Evolutionary conservation across 257 asterid genomes (phyloP), one percentile per base, ranked within the genome.

Genomic region (Plantago major): DNA sequence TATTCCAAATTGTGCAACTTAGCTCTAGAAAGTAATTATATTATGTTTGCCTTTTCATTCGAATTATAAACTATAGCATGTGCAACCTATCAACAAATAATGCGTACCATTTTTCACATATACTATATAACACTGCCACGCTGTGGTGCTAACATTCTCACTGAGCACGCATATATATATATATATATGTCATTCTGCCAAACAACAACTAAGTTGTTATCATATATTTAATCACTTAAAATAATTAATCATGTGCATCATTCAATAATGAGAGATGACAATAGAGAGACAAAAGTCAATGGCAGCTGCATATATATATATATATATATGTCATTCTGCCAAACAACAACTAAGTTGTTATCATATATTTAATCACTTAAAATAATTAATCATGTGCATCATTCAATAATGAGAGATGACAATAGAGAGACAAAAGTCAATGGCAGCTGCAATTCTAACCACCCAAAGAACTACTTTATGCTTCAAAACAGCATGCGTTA

Each of bases 371-470:
- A 40, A 65, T 17, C 58, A 44, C n/a, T 42, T 65, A 65, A 7
- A 59, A 59, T 55, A 55, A 58, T 22, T 65, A 58, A 48, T 13
- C 42, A 58, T 19, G 71, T 71, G 74, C 77, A 64, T 65, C 63
- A 72, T 66, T 52, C 81, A 73, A 37, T 58, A 73, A 22, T 4
- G 40, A 33, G 40, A 7, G 3, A 33, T 7, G 44, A 65, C 66
- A 67, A 48, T 4, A 33, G 53, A 65, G 63, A 11, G 42, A 56
- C 52, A 47, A 66, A 62, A 62, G 38, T 42, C 50, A 71, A 51
- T 52, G 73, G 17, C 73, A 66, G 49, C 67, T 64, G 57, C 67
- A 55, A 49, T 2, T 55, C 72, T 63, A 68, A 75, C 81, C 33
- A 71, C 83, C 63, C 69, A 14, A 38, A 47, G 30, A 15, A 64